Evolutionary conservation across 2,329 filamentous ascomycete species (phyloP).

Genomic region (Sclerotinia nivalis): DNA sequence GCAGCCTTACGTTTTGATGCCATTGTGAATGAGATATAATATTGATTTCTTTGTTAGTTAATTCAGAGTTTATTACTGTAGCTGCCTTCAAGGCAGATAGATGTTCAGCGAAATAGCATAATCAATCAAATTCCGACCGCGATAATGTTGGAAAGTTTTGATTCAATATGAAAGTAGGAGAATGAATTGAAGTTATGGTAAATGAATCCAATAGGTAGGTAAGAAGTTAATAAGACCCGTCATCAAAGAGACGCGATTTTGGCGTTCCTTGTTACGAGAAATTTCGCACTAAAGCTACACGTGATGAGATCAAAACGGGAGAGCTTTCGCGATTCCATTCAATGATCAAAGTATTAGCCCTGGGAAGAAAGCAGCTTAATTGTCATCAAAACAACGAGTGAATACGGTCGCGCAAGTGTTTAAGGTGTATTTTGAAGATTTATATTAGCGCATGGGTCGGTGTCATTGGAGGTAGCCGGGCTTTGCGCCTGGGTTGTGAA

Average conservation of each 20-base stretch:
- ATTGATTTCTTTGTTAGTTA: slow-evolving; percentile 11
- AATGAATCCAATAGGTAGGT: neutral
- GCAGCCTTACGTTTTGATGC: slow-evolving; percentile 89
- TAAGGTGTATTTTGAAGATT: neutral
- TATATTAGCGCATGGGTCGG: slow-evolving; percentile 35
- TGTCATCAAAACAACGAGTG: slow-evolving; percentile 24
- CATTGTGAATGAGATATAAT: slow-evolving; percentile 54
- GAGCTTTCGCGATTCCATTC: slow-evolving; percentile 23
- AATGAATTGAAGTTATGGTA: neutral
- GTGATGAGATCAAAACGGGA: slow-evolving; percentile 18
- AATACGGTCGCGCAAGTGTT: slow-evolving; percentile 17
- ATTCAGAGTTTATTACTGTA: neutral
- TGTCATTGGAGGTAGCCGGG: slow-evolving; percentile 34
- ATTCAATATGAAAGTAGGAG: neutral
- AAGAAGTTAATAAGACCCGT: neutral
- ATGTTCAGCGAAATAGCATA: slow-evolving; percentile 12
- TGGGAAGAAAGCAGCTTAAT: slow-evolving; percentile 14
- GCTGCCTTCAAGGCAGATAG: slow-evolving; percentile 12
- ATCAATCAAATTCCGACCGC: neutral
- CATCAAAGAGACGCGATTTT: slow-evolving; percentile 23
- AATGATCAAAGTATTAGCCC: slow-evolving; percentile 18
- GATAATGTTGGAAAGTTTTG: neutral
- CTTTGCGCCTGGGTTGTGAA: slow-evolving; percentile 40
- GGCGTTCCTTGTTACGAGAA: slow-evolving; percentile 14
- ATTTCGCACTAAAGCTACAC: slow-evolving; percentile 14